These are phyloP conservation scores for Clonostachys rosea DNA, from an alignment of 2,329 filamentous ascomycete species.

Conservation along the genomic window DNA sequence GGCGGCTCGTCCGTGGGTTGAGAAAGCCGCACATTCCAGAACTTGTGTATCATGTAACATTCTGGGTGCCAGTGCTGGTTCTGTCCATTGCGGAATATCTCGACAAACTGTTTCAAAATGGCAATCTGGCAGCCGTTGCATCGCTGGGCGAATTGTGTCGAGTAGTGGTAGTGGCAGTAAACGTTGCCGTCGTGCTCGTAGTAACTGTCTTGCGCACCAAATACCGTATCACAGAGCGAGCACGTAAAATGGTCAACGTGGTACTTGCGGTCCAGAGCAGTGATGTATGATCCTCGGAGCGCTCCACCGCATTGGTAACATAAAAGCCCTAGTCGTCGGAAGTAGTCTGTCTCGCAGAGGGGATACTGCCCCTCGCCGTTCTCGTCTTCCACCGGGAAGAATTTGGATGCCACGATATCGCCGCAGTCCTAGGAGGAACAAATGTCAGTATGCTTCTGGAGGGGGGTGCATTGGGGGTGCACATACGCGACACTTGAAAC, in stretches of 20 bases:
- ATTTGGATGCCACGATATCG: slow-evolving; percentile 96
- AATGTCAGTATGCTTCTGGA: background rate
- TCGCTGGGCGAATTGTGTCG: slow-evolving; percentile 90
- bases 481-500: slow-evolving; percentile 92
- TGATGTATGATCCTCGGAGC: slow-evolving; percentile 94
- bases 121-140: slow-evolving; percentile 97
- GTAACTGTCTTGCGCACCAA: slow-evolving; percentile 96
- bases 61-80: slow-evolving; percentile 99
- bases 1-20: slow-evolving; percentile 49
- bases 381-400: slow-evolving; percentile 94
- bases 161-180: slow-evolving; percentile 99
- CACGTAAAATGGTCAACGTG: slow-evolving; percentile 99
- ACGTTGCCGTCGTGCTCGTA: slow-evolving; percentile 97
- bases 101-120: slow-evolving; percentile 97
- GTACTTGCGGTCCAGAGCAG: slow-evolving; percentile 94
- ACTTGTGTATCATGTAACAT: slow-evolving; percentile 99
- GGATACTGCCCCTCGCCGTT: slow-evolving; percentile 84
- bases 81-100: slow-evolving; percentile 95
- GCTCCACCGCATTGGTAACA: slow-evolving; percentile 92
- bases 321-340: slow-evolving; percentile 82
- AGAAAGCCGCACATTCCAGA: slow-evolving; percentile 93
- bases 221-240: slow-evolving; percentile 94
- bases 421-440: slow-evolving; percentile 71
- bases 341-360: slow-evolving; percentile 97
- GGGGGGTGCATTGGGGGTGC: background rate